Evolutionary conservation across 2,329 filamentous ascomycete genomes (phyloP).

Genomic region (Knufia fluminis): DNA sequence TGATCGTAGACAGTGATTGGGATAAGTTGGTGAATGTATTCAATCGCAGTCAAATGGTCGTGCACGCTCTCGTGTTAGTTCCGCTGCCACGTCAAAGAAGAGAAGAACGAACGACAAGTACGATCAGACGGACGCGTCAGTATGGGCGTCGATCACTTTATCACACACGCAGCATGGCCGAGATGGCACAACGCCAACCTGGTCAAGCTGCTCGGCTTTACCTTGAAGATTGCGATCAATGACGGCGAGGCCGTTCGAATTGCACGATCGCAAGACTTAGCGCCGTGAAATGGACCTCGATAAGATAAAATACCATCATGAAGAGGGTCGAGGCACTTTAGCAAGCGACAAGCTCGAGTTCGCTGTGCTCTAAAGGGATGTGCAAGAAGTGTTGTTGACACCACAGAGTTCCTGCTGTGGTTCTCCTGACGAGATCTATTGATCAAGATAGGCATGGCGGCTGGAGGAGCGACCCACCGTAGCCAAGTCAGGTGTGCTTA

Average conservation of each 20-base stretch:
- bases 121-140: not conserved
- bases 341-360: not conserved
- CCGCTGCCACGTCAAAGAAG: no score
- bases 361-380: not conserved
- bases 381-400: no score
- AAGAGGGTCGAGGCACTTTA: not conserved
- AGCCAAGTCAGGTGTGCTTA: no score
- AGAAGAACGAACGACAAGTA: not conserved
- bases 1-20: no score
- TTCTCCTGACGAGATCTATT: no score
- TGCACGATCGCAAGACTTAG: not conserved
- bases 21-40: not conserved
- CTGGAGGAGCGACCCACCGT: no score
- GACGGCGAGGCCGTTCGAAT: not conserved
- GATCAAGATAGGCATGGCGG: no score
- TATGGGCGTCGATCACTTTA: not conserved
- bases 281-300: not conserved
- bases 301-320: not conserved
- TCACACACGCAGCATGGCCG: not conserved
- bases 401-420: no score
- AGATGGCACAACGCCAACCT: not conserved
- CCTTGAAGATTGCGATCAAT: not conserved
- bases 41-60: no score
- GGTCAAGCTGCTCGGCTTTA: not conserved
- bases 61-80: no score